Evolutionary conservation across 2,329 filamentous ascomycete genomes (phyloP).

Genomic region (Ophiognomonia clavigignenti-juglandacearum): DNA sequence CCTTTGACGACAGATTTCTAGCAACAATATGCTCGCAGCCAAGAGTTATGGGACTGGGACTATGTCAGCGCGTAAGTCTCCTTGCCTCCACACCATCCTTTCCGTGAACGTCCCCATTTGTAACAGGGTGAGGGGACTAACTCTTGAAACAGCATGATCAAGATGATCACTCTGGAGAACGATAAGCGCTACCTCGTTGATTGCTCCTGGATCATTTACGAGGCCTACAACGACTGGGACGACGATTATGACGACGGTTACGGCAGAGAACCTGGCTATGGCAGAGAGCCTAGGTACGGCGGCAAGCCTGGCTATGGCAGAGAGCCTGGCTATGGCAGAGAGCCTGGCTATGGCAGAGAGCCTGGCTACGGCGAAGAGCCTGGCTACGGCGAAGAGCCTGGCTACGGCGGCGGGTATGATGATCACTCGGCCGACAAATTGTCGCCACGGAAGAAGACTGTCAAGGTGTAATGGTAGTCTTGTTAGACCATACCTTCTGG

Average conservation of each 20-base stretch:
- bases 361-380: no score
- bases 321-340: no score
- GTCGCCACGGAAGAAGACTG: no score
- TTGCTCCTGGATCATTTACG: conserved; percentile 23
- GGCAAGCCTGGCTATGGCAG: no score
- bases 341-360: no score
- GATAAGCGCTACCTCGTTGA: conserved; percentile 20
- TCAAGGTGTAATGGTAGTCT: no score
- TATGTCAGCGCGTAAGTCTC: conserved; percentile 25
- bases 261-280: no score
- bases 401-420: no score
- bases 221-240: conserved; percentile 15
- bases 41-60: conserved; percentile 20
- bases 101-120: not conserved
- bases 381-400: no score
- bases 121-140: not conserved
- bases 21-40: conserved; percentile 19
- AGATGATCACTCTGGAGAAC: conserved; percentile 22
- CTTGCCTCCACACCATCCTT: not conserved
- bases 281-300: no score
- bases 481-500: no score
- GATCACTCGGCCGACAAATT: no score
- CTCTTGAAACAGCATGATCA: conserved; percentile 22
- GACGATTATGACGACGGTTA: not conserved
- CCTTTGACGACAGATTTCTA: conserved; percentile 21